Conservation (phyloP, 2,329 filamentous ascomycete species). For the Ceratocystis alfenasii region DNA sequence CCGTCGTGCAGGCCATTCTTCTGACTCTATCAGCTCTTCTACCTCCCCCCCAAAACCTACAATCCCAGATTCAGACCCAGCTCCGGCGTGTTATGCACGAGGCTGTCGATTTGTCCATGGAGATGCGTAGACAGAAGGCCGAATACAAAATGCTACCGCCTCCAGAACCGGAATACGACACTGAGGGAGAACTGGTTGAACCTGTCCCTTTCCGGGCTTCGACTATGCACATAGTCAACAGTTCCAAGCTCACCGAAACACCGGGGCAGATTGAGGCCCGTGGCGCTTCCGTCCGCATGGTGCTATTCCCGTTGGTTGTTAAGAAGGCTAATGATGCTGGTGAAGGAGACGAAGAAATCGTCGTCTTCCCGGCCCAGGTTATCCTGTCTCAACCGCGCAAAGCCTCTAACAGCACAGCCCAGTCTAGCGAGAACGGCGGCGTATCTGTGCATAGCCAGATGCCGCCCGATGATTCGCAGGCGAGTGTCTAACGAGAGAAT, state of each 20-base stretch:
- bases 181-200: slow-evolving; percentile 74
- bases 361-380: slow-evolving; percentile 90
- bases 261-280: slow-evolving; percentile 72
- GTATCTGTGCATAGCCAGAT: slow-evolving; percentile 28
- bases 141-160: slow-evolving; percentile 99
- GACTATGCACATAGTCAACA: slow-evolving; percentile 80
- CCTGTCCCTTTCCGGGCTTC: slow-evolving; percentile 80
- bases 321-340: slow-evolving; percentile 88
- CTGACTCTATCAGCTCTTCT: slow-evolving; percentile 72
- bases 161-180: slow-evolving; percentile 86
- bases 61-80: slow-evolving; percentile 69
- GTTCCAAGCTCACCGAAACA: slow-evolving; percentile 42
- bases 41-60: slow-evolving; percentile 70
- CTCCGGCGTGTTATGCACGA: slow-evolving; percentile 77
- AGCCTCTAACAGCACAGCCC: slow-evolving; percentile 32
- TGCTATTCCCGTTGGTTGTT: slow-evolving; percentile 91
- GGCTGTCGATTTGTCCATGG: slow-evolving; percentile 80
- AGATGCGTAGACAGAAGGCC: slow-evolving; percentile 93
- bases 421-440: slow-evolving; percentile 43
- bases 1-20: slow-evolving; percentile 78
- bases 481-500: slow-evolving; percentile 26
- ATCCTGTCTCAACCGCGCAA: slow-evolving; percentile 51
- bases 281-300: slow-evolving; percentile 70
- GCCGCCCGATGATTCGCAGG: slow-evolving; percentile 29
- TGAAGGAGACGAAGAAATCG: slow-evolving; percentile 82